A percentile compares a stretch with the other conserved stretches of the same genome.
Evolutionary conservation across 495 filamentous ascomycete species (phyloP).

Genomic region (Pyrenopolyporus hunteri): DNA sequence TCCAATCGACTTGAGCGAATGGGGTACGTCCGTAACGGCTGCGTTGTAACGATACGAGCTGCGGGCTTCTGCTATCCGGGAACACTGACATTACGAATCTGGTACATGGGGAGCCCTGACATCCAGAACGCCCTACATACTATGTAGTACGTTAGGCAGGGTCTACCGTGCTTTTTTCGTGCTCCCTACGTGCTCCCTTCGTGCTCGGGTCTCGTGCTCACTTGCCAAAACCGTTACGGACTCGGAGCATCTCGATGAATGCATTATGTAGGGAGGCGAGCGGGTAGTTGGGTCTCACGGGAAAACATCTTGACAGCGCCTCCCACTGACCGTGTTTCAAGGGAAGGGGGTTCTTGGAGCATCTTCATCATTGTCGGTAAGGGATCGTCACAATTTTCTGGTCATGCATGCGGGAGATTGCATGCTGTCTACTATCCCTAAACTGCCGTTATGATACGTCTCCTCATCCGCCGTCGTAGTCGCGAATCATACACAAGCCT

Average conservation of each 20-base stretch:
- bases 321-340: constrained; percentile 9
- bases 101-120: background rate
- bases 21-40: constrained; percentile 1
- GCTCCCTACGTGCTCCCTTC: too few relatives aligned
- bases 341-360: background rate
- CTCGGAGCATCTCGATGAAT: constrained; percentile 7
- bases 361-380: background rate
- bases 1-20: constrained; percentile 10
- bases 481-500: background rate
- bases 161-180: background rate
- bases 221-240: constrained; percentile 8
- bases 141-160: too few relatives aligned
- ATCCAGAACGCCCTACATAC: constrained; percentile 15
- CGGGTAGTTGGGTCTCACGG: background rate
- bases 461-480: background rate
- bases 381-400: constrained; percentile 1
- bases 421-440: constrained; percentile 1
- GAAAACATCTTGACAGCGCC: background rate
- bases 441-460: background rate
- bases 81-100: constrained; percentile 6
- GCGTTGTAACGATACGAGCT: constrained; percentile 20
- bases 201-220: constrained; percentile 27
- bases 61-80: constrained; percentile 13
- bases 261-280: constrained; percentile 4
- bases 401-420: constrained; percentile 8